Evolutionary conservation across 164 flowering plant genomes (phyloP).

Genomic region (Liriodendron chinense): DNA sequence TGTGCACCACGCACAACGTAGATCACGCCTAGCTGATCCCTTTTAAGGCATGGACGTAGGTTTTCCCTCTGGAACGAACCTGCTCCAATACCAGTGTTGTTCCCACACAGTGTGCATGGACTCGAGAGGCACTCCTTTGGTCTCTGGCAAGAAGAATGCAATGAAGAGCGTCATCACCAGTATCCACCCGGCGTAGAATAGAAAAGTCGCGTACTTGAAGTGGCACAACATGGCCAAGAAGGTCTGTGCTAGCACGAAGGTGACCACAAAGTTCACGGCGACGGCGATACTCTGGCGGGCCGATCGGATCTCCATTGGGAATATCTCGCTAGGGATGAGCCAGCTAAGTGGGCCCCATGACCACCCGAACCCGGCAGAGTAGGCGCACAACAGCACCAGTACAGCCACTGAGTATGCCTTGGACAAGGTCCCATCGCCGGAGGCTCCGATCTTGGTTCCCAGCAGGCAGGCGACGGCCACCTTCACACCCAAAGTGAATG

Average conservation of each 20-base stretch:
- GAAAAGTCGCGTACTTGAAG: slow-evolving; percentile 56
- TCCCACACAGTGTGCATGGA: slow-evolving; percentile 63
- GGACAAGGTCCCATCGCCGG: too few relatives aligned
- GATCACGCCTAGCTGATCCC: too few relatives aligned
- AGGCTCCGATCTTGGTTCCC: too few relatives aligned
- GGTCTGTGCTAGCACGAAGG: slow-evolving; percentile 59
- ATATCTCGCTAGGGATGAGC: slow-evolving; percentile 77
- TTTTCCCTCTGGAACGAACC: slow-evolving; percentile 17
- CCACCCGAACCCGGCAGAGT: slow-evolving; percentile 73
- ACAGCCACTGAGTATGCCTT: too few relatives aligned
- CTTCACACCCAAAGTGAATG: too few relatives aligned
- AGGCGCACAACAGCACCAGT: slow-evolving; percentile 40
- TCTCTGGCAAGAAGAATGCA: slow-evolving; percentile 56
- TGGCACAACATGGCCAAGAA: slow-evolving; percentile 65
- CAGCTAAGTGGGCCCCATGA: slow-evolving; percentile 81
- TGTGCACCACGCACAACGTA: too few relatives aligned
- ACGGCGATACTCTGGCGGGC: slow-evolving; percentile 61
- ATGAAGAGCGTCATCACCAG: slow-evolving; percentile 49
- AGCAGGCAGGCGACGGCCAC: too few relatives aligned
- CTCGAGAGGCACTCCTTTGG: slow-evolving; percentile 61
- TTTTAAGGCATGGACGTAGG: background rate
- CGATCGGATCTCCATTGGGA: slow-evolving; percentile 63
- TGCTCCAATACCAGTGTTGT: slow-evolving; percentile 68
- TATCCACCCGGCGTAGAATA: slow-evolving; percentile 64
- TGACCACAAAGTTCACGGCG: slow-evolving; percentile 52